phyloP scores from a whole-genome alignment of 2,329 filamentous ascomycete species.

The Colletotrichum sp. region DNA sequence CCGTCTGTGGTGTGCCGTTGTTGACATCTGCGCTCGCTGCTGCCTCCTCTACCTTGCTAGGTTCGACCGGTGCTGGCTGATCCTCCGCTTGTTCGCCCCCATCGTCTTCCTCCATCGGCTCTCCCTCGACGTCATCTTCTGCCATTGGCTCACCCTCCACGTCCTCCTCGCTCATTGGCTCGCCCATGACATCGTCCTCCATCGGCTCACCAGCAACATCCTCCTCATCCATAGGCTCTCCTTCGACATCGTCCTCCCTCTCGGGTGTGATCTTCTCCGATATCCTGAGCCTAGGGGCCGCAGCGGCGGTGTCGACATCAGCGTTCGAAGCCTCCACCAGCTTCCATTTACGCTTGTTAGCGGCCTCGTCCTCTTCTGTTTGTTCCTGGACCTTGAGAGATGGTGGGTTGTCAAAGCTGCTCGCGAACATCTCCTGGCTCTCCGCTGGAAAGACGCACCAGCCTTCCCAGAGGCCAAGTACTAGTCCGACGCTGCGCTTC shows the following conservation, averaged over 20 bases:
- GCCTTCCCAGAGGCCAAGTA: conserved; percentile 74
- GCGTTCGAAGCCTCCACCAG: conserved; percentile 45
- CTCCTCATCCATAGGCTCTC: conserved; percentile 46
- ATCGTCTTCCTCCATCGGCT: conserved; percentile 51
- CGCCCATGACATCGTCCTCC: conserved; percentile 46
- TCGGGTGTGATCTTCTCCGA: not conserved
- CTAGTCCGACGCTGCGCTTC: conserved; percentile 74
- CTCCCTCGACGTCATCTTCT: conserved; percentile 56
- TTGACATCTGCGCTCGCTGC: conserved; percentile 21
- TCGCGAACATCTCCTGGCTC: conserved; percentile 73
- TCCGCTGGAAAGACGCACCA: conserved; percentile 77
- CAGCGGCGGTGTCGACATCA: conserved; percentile 5
- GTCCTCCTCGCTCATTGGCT: conserved; percentile 46
- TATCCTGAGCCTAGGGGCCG: conserved; percentile 4
- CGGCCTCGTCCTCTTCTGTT: conserved; percentile 30
- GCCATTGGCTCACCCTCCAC: conserved; percentile 41
- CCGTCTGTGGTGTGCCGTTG: not conserved
- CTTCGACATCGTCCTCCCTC: conserved; percentile 42
- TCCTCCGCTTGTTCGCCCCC: not conserved
- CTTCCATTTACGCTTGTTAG: conserved; percentile 55
- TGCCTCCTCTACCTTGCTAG: not conserved
- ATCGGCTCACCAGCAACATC: conserved; percentile 50
- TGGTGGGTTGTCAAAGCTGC: conserved; percentile 75
- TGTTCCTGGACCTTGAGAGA: conserved; percentile 33
- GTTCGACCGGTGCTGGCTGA: conserved; percentile 10